These are phyloP conservation scores for Zygotorulaspora danielsina DNA, from an alignment of 805 yeast genomes.

Conservation along the genomic window DNA sequence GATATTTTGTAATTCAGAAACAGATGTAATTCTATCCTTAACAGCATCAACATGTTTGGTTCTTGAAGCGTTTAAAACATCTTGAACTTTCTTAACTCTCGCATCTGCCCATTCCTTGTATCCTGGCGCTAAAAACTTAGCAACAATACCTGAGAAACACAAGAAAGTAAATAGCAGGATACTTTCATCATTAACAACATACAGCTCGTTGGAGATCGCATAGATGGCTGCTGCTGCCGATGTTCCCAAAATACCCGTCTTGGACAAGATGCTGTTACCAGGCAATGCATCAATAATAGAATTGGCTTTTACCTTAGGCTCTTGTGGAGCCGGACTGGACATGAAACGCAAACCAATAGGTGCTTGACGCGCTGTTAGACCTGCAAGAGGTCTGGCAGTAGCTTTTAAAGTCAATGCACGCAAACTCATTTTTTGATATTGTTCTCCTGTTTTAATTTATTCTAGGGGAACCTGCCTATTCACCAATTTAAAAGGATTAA, in stretches of 20 bases:
- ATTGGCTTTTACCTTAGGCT: constrained; percentile 87
- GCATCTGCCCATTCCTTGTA: constrained; percentile 92
- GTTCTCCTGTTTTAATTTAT: background rate
- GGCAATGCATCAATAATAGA: constrained; percentile 90
- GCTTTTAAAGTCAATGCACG: constrained; percentile 30
- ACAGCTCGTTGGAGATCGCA: constrained; percentile 89
- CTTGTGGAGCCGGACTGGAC: constrained; percentile 49
- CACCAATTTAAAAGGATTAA: background rate
- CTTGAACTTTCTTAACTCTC: constrained; percentile 75
- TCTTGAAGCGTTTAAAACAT: constrained; percentile 82
- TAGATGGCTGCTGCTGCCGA: constrained; percentile 90
- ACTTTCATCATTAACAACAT: constrained; percentile 92
- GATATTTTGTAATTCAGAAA: constrained; percentile 85
- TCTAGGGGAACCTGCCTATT: background rate
- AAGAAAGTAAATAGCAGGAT: constrained; percentile 75
- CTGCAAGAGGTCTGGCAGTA: constrained; percentile 23
- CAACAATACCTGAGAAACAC: constrained; percentile 67
- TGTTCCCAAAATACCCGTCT: constrained; percentile 94
- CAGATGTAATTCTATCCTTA: constrained; percentile 84
- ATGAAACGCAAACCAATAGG: constrained; percentile 55
- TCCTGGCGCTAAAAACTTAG: constrained; percentile 89
- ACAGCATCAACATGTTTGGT: constrained; percentile 88
- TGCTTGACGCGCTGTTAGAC: constrained; percentile 25
- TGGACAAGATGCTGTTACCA: constrained; percentile 80
- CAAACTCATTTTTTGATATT: constrained; percentile 25